phyloP scores from a whole-genome alignment of 78 protist species.

The Guillardia theta region DNA sequence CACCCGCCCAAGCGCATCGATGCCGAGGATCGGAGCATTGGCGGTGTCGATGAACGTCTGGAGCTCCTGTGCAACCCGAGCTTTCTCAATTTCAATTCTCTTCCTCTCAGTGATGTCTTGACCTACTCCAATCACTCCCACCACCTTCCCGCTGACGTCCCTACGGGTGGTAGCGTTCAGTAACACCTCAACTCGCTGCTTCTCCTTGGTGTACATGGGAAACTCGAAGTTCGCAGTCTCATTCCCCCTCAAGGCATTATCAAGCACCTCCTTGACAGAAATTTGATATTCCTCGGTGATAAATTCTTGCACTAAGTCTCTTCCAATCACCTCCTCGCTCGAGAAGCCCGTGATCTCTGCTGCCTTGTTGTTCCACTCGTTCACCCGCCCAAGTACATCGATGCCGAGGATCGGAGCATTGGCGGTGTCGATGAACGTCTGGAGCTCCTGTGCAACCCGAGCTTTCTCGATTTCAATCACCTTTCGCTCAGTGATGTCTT shows the following conservation, averaged over 20 bases:
- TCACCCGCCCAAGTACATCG: background rate
- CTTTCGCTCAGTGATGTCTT: background rate
- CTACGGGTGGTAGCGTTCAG: slow-evolving; percentile 9
- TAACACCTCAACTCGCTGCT: background rate
- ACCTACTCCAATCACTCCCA: background rate
- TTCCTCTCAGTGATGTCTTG: background rate
- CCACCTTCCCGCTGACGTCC: background rate
- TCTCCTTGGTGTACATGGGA: slow-evolving; percentile 24
- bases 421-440: background rate
- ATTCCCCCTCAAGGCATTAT: background rate
- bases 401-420: background rate
- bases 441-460: background rate
- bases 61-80: background rate
- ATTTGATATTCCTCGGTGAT: background rate
- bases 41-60: slow-evolving; percentile 28
- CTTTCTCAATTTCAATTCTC: background rate
- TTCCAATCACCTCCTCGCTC: background rate
- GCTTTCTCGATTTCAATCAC: background rate
- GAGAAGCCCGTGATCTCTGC: background rate
- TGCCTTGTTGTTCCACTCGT: slow-evolving; percentile 2
- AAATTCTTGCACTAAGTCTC: background rate
- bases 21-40: background rate
- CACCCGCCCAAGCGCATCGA: background rate
- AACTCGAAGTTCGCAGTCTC: slow-evolving; percentile 29
- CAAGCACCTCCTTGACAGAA: background rate